Conservation (phyloP, 208 protist species). For the Perkinsela sp. region DNA sequence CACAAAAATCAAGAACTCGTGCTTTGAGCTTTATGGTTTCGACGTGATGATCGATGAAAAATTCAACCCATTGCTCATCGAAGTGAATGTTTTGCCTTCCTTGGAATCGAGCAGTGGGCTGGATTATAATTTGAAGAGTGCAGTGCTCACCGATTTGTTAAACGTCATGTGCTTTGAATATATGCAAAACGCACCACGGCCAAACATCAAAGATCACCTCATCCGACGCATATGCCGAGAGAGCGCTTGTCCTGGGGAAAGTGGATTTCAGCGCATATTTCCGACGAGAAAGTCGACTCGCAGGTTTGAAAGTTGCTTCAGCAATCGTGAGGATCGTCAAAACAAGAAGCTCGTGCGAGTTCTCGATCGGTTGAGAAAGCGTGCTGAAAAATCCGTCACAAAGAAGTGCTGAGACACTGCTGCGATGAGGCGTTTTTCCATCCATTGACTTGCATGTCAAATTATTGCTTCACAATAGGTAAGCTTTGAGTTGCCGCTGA, state of each 20-base stretch:
- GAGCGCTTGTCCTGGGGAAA: no score
- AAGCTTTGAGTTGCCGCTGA: no score
- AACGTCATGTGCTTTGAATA: conserved; percentile 27
- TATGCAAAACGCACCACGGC: background rate
- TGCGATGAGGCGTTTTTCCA: no score
- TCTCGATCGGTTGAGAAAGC: no score
- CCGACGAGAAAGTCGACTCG: background rate
- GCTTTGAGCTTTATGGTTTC: conserved; percentile 67
- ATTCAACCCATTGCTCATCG: conserved; percentile 37
- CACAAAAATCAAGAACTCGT: conserved; percentile 13
- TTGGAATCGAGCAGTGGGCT: conserved; percentile 49
- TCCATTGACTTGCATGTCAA: no score
- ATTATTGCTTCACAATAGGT: no score
- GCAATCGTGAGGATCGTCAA: no score
- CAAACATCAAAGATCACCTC: background rate
- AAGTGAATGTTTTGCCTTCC: conserved; percentile 67
- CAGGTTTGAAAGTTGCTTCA: no score
- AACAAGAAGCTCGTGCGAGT: no score
- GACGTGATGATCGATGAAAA: conserved; percentile 53
- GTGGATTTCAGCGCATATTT: background rate
- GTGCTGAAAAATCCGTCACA: no score
- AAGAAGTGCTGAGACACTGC: no score
- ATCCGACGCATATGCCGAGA: background rate
- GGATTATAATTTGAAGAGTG: conserved; percentile 54
- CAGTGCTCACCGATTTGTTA: conserved; percentile 45